Evolutionary conservation across 2,329 filamentous ascomycete genomes (phyloP), one percentile per base, ranked within the genome.

Genomic region (Trichophyton benhamiae): DNA sequence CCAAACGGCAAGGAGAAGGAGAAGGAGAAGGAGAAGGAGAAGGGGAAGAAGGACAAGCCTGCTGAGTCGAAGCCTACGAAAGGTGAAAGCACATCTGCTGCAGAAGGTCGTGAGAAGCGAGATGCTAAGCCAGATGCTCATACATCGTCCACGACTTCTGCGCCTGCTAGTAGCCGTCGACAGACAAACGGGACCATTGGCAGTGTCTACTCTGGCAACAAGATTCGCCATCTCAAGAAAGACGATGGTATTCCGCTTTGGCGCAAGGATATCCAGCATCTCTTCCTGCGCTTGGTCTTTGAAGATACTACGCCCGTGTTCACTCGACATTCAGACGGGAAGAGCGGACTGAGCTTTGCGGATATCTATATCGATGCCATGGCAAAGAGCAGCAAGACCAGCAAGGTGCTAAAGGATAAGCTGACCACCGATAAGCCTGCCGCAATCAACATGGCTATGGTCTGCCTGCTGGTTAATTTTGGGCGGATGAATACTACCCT

Each of bases 371-470:
- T 99, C 69, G 94, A 97, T 75, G 92, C 94, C 63, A 97, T 99
- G 92, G 91, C 94, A 2, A 85, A 91, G 74, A 99, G 94, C 77
- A 96, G 90, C 80, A 99, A 99, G 80, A 97, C 92, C 30, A 97
- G 94, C 80, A 97, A 97, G 77, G 94, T 99, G 58, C 80, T 99
- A 65, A 90, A 95, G 74, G 94, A 99, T 75, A 97, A 99, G 79
- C 81, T 99, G 66, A 82, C 96, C 69, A 94, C 87, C 67, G 94
- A 99, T 72, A 86, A 89, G 69, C 87, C 90, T 66, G 91, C 91
- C 22, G 94, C 92, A 41, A 91, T 96, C 73, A 92, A 90, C 70
- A 99, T 99, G 94, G 94, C 94, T 60, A 99, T 99, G 94, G 92
- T 99, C 63, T 99, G 94, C 75, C 78, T 99, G 66, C 78, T 99